Evolutionary conservation across 805 yeast genomes (phyloP), one percentile per base, ranked within the genome.

Genomic region (Vanderwaltozyma yarrowii): DNA sequence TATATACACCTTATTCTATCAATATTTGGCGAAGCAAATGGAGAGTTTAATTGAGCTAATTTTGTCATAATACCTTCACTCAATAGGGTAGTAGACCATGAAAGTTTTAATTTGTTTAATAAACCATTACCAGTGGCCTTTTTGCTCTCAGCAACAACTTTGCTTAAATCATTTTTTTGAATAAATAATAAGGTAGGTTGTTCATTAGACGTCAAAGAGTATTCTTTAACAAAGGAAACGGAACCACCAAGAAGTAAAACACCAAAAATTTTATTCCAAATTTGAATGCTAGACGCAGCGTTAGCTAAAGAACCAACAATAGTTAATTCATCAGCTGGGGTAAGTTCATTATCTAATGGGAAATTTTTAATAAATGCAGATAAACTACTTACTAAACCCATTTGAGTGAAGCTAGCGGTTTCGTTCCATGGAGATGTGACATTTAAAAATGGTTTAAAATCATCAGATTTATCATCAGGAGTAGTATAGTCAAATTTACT

Each of bases 331-430:
- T 69, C 65, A 12, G 46, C 40, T 13, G 43, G 25, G 23, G 51
- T 49, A 20, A 69, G 34, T 35, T 66, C 71, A 30, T 67, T 58
- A 10, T 54, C 63, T 8, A 60, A 33, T 13, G 69, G 65, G 12
- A 62, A 52, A 0, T 51, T 45, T 28, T 55, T 62, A 4, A 67
- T 60, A 18, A 70, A 61, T 1, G 80, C 65, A 2, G 82, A 74
- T 25, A 71, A 58, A 6, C 76, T 65, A 44, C 78, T 69, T 4
- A 74, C 70, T 30, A 76, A 52, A 44, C 73, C 72, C 40, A 69
- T 60, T 39, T 75, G 79, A 4, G 74, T 67, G 47, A 69, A 75
- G 11, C 60, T 46, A 2, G 61, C 56, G 1, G 61, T 49, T 10
- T 47, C 46, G 13, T 51, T 44, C 26, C 36, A 39, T 10, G 47